A percentile compares a stretch with the other conserved stretches of the same genome.
Conservation (phyloP, 257 asterid genomes). For the Echites panduratus region DNA sequence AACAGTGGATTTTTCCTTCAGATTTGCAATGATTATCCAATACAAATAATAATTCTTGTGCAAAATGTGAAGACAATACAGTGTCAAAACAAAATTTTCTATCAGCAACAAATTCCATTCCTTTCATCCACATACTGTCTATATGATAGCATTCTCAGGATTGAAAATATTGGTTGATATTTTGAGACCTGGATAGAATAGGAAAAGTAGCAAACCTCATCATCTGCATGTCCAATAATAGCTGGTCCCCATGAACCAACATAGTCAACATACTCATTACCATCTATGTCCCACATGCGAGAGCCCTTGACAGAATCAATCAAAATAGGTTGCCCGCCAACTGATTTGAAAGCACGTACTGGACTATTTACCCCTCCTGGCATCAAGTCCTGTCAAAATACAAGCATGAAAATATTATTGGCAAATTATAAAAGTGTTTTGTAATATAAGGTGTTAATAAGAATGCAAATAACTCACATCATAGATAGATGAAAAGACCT, state of each 20-base stretch:
- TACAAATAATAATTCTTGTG: background rate
- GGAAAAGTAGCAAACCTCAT: constrained; percentile 50
- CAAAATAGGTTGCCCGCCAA: constrained; percentile 93
- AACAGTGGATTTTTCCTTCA: background rate
- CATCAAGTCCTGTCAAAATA: constrained; percentile 73
- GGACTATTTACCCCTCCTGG: constrained; percentile 99
- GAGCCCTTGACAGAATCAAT: constrained; percentile 93
- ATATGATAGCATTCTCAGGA: background rate
- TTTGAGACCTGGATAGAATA: background rate
- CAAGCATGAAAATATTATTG: constrained; percentile 6
- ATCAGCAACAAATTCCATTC: background rate
- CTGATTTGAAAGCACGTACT: constrained; percentile 97
- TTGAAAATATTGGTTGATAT: background rate
- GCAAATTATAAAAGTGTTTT: background rate
- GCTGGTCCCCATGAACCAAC: constrained; percentile 99
- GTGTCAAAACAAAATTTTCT: background rate
- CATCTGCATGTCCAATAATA: constrained; percentile 98
- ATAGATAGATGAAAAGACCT: background rate
- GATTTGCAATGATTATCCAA: background rate
- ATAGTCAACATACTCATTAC: constrained; percentile 95
- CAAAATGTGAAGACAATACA: background rate
- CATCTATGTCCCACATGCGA: constrained; percentile 93
- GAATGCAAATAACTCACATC: background rate
- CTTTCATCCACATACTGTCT: background rate
- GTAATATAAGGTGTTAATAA: background rate